A percentile compares a stretch with the other conserved stretches of the same genome.
phyloP scores from a whole-genome alignment of 768 basidiomycete genomes.

The Auricularia sp. region DNA sequence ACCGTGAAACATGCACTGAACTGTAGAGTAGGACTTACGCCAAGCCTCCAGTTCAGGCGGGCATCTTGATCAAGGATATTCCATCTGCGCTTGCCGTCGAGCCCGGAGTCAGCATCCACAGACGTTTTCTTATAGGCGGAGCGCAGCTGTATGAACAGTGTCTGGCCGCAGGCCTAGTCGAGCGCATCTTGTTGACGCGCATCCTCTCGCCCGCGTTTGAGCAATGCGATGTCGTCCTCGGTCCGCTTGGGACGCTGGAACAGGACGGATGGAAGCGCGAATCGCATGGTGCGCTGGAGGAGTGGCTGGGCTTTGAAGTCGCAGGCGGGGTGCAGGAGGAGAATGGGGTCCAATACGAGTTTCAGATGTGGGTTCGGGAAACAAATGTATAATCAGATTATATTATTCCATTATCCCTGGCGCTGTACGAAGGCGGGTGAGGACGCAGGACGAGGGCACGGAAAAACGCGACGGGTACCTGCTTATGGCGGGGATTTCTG shows the following conservation, averaged over 20 bases:
- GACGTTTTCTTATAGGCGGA: constrained; percentile 87
- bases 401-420: constrained; percentile 38
- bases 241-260: not conserved
- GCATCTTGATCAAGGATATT: not conserved
- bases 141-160: constrained; percentile 69
- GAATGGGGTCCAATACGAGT: constrained; percentile 77
- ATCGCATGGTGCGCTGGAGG: constrained; percentile 50
- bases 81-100: not conserved
- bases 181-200: constrained; percentile 83
- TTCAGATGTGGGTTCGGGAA: constrained; percentile 84
- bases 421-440: constrained; percentile 32
- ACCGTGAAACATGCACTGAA: not conserved
- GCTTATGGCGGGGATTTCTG: constrained; percentile 95
- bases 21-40: not conserved
- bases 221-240: constrained; percentile 57
- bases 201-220: constrained; percentile 63
- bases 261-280: constrained; percentile 41
- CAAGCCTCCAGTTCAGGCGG: not conserved
- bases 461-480: constrained; percentile 40
- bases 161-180: constrained; percentile 44
- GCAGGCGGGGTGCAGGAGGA: constrained; percentile 68
- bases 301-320: constrained; percentile 77
- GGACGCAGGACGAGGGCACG: not conserved
- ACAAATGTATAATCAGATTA: constrained; percentile 7
- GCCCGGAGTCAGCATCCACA: constrained; percentile 27